A percentile compares a stretch with the other conserved stretches of the same genome.
Conservation (phyloP, 2,329 filamentous ascomycete genomes). For the Nemania abortiva region DNA sequence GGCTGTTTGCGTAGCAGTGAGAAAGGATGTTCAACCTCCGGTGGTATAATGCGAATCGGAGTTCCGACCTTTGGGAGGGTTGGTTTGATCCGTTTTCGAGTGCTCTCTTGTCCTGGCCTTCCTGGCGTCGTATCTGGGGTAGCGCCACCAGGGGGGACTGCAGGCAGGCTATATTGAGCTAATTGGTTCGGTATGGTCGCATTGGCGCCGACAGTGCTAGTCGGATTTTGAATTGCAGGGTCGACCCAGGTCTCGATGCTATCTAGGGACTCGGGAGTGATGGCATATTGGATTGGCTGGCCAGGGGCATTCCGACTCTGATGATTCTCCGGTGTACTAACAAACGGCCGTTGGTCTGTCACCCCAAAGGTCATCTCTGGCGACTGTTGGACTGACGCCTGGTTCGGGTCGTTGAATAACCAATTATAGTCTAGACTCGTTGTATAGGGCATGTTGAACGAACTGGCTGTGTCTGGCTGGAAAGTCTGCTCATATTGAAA, state of each 20-base stretch:
- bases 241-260: constrained; percentile 16
- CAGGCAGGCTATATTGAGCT: neutral
- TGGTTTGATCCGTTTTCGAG: constrained; percentile 2
- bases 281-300: constrained; percentile 8
- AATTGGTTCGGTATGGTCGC: neutral
- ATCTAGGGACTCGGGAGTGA: constrained; percentile 21
- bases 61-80: neutral
- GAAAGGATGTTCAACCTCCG: constrained; percentile 17
- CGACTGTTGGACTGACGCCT: constrained; percentile 37
- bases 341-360: neutral
- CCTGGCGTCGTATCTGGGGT: neutral
- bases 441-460: constrained; percentile 74
- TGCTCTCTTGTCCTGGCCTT: neutral
- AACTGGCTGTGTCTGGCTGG: constrained; percentile 71
- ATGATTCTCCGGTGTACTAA: neutral
- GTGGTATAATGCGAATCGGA: constrained; percentile 5
- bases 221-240: neutral
- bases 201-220: neutral
- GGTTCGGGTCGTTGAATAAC: constrained; percentile 65
- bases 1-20: constrained; percentile 14
- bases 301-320: neutral
- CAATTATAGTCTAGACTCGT: constrained; percentile 73
- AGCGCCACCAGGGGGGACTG: neutral
- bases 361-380: neutral
- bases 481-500: constrained; percentile 65